Conservation (phyloP, 73 alveolate species). For the Tetrahymena borealis region DNA sequence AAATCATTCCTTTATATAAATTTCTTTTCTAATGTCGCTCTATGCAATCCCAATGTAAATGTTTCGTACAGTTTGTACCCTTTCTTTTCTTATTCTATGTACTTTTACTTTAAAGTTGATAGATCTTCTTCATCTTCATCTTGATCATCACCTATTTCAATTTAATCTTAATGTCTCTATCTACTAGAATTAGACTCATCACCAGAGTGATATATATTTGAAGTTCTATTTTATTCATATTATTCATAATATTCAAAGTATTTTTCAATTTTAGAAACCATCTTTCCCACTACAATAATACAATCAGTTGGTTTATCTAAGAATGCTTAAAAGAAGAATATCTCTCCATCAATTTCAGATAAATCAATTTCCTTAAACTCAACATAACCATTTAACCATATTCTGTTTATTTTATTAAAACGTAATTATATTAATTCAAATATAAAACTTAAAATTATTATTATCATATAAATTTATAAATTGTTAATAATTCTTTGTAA, state of each 20-base stretch:
- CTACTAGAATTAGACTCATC: too few species aligned
- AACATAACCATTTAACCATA: neutral
- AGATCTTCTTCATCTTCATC: neutral
- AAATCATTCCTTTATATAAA: neutral
- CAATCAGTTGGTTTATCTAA: neutral
- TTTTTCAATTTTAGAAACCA: too few species aligned
- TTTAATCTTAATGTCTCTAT: neutral
- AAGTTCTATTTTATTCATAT: too few species aligned
- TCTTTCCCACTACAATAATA: too few species aligned
- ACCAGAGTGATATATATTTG: too few species aligned
- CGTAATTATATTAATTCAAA: too few species aligned
- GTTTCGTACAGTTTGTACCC: neutral
- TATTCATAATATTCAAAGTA: too few species aligned
- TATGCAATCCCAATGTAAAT: neutral
- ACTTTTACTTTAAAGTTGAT: neutral
- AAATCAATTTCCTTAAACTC: neutral
- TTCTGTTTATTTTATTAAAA: too few species aligned
- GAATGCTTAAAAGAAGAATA: neutral
- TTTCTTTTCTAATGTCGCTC: neutral
- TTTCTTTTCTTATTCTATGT: neutral
- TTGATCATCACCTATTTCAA: neutral
- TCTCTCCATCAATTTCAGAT: neutral
- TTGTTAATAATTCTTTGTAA: neutral
- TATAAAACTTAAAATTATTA: too few species aligned
- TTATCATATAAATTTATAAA: too few species aligned